These are phyloP conservation scores for Angomonas deanei DNA, from an alignment of 208 protist species.

Conservation along the genomic window DNA sequence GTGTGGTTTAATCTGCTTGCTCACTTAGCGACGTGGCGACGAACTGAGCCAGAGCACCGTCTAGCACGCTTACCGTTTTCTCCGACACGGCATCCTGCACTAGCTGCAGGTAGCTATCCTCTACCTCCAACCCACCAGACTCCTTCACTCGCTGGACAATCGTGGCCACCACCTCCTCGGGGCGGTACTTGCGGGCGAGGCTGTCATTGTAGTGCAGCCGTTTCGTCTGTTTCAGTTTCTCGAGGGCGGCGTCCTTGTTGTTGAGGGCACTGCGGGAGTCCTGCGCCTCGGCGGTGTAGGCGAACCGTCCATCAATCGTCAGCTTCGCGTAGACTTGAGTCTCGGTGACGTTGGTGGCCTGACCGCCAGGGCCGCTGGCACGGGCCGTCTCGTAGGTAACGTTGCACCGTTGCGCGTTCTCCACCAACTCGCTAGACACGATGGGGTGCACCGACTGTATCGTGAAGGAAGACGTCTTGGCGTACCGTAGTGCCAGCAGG, in stretches of 20 bases:
- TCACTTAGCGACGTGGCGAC: constrained; percentile 32
- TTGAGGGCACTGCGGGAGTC: constrained; percentile 79
- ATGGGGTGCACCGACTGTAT: constrained; percentile 37
- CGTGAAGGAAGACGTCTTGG: constrained; percentile 17
- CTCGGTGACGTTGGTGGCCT: constrained; percentile 84
- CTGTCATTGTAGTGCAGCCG: constrained; percentile 72
- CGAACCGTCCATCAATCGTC: constrained; percentile 56
- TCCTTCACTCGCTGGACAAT: constrained; percentile 19
- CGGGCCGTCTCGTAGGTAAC: constrained; percentile 74
- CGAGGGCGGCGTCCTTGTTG: constrained; percentile 69
- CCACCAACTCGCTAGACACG: constrained; percentile 47
- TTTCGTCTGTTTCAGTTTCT: constrained; percentile 47
- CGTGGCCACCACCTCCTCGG: constrained; percentile 32
- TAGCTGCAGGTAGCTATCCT: constrained; percentile 8
- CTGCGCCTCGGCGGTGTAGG: constrained; percentile 73
- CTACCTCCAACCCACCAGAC: constrained; percentile 18
- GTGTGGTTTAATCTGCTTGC: too few relatives aligned
- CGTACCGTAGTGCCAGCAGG: constrained; percentile 32
- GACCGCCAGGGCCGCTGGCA: constrained; percentile 80
- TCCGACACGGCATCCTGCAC: constrained; percentile 18
- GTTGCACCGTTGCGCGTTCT: constrained; percentile 34
- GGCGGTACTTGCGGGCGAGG: constrained; percentile 40
- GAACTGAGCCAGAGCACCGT: constrained; percentile 19
- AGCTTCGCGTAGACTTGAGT: constrained; percentile 85
- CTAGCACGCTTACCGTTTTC: constrained; percentile 6